Percentiles rank a stretch among this genome's conserved stretches.
Evolutionary conservation across 129 eudicot genomes (phyloP).

Genomic region (Flaveria linearis): DNA sequence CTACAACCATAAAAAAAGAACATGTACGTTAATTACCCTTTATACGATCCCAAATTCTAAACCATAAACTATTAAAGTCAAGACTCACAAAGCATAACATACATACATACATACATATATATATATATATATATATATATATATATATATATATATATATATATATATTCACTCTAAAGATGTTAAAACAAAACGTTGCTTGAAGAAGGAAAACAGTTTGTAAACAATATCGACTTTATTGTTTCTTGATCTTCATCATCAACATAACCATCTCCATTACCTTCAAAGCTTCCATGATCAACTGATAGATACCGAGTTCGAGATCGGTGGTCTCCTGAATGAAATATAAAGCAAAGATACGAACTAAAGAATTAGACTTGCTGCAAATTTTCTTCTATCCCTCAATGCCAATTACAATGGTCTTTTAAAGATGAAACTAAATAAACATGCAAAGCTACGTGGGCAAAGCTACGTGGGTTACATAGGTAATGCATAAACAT

Average conservation of each 20-base stretch:
- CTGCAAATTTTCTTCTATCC: too few species aligned
- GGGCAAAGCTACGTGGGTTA: too few species aligned
- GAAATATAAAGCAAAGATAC: too few species aligned
- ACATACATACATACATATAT: not conserved
- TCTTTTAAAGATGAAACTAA: too few species aligned
- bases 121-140: too few species aligned
- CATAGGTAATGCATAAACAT: too few species aligned
- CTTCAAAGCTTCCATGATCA: constrained; percentile 32
- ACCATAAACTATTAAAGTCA: not conserved
- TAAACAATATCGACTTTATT: constrained; percentile 24
- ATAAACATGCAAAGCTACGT: too few species aligned
- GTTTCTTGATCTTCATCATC: constrained; percentile 28
- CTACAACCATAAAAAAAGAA: not conserved
- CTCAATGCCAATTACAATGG: too few species aligned
- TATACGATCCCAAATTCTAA: not conserved
- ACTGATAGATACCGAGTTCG: too few species aligned
- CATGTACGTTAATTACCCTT: not conserved
- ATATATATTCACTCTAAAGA: not conserved
- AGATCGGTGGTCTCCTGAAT: too few species aligned
- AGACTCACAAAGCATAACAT: not conserved
- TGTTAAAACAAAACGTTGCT: constrained; percentile 22
- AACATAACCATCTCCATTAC: constrained; percentile 26
- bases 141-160: too few species aligned
- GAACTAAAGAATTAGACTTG: too few species aligned
- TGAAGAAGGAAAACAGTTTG: constrained; percentile 29